Base-by-base conservation (phyloP, 208 protist genomes). In the Trypanosoma brucei region DNA sequence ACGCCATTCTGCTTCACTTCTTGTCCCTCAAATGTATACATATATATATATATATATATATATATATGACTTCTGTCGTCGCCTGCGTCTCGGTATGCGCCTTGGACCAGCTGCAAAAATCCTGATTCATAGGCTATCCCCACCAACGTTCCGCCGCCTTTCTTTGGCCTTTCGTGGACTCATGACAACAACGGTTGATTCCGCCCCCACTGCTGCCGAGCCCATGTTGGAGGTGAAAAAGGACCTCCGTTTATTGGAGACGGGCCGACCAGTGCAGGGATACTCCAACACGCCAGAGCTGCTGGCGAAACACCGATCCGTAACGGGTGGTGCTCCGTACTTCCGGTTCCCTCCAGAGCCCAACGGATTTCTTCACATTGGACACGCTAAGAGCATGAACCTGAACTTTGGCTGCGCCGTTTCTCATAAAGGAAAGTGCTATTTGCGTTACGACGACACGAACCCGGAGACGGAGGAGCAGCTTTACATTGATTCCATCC, bases 381-480 rank as follows among this genome's bases (percentile, higher is more conserved):
- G 98, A 30, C 98, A 99, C 72, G 98, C 98, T 7, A 99, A 99
- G 84, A 97, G 98, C 63, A 99, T 99, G 97, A 97, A 96, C 77
- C 83, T 99, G 9, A 98, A 99, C 86, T 99, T 99, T 78, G 88
- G 94, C 44, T 97, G 95, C 64, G 98, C 98, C 5, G 75, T 89
- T 55, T 70, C 86, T 3, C 84, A 97, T 63, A 68, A 72, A 40
- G 98, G 98, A 50, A 94, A 93, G 70, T 98, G 93, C 76, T 97
- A 97, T 74, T 80, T 99, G 59, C 83, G 98, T 54, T 99, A 98
- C 76, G 98, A 99, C 78, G 98, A 99, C 81, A 99, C 98, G 6
- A 99, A 99, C 79, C 98, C 98, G 14, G 97, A 98, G 72, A 84
- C 83, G 42, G 98, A 99, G 88, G 93, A 97, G 36, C 78, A 98